Evolutionary conservation across 345 rosid species (phyloP).

Genomic region (Lepidium aucheri): DNA sequence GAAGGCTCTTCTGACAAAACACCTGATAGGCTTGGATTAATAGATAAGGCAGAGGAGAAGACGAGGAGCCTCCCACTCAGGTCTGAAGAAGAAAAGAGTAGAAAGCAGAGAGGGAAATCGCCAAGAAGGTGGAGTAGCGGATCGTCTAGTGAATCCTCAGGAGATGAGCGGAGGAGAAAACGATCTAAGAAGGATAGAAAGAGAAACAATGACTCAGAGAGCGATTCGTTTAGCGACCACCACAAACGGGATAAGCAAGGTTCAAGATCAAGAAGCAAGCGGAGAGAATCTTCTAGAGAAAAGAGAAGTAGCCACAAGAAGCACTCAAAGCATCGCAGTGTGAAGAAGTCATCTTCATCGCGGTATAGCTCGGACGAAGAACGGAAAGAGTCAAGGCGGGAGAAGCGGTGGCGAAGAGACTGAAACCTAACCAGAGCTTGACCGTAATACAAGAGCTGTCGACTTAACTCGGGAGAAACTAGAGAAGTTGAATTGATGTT

Average conservation of each 20-base stretch:
- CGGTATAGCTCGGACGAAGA: constrained; percentile 29
- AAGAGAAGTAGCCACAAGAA: constrained; percentile 61
- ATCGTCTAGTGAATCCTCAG: constrained; percentile 40
- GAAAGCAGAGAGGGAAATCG: constrained; percentile 35
- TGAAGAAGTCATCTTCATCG: constrained; percentile 41
- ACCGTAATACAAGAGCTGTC: not conserved
- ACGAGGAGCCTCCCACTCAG: constrained; percentile 24
- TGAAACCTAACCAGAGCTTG: constrained; percentile 7
- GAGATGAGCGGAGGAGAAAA: constrained; percentile 52
- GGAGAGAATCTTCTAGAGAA: constrained; percentile 40
- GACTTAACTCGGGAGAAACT: not conserved
- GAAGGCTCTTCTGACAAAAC: constrained; percentile 20
- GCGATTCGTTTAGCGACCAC: constrained; percentile 48
- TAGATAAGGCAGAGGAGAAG: constrained; percentile 30
- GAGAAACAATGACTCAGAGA: constrained; percentile 45
- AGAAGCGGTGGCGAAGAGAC: constrained; percentile 37
- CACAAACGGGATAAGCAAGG: constrained; percentile 22
- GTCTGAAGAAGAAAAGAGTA: constrained; percentile 55
- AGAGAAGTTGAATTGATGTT: not conserved
- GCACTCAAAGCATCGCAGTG: constrained; percentile 46
- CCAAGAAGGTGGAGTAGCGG: constrained; percentile 16
- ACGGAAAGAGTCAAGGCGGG: constrained; percentile 33
- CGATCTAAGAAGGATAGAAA: constrained; percentile 33
- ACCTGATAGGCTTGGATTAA: constrained; percentile 4
- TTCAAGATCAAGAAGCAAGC: constrained; percentile 52